A percentile compares a stretch with the other conserved stretches of the same genome.
Conservation (phyloP, 148 eudicot genomes). For the Fagopyrum homotropicum region DNA sequence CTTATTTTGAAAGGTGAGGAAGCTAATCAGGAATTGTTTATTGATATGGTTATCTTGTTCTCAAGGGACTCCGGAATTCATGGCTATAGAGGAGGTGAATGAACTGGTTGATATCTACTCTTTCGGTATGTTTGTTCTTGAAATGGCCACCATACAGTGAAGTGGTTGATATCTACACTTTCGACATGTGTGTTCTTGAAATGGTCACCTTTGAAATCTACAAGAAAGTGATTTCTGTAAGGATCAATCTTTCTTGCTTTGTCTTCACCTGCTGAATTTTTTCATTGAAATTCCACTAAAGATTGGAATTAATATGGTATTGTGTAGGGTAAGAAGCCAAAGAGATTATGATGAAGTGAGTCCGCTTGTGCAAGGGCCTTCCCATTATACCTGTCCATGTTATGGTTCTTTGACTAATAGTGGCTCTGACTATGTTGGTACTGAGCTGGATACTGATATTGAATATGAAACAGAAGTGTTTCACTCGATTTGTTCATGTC, state of each 20-base stretch:
- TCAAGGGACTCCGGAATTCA: constrained; percentile 20
- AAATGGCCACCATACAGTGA: constrained; percentile 21
- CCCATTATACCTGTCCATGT: constrained; percentile 17
- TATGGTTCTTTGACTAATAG: constrained; percentile 25
- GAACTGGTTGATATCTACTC: constrained; percentile 20
- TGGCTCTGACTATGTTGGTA: constrained; percentile 25
- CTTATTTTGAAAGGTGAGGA: not conserved
- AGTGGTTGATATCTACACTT: no score
- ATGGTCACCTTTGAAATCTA: constrained; percentile 7
- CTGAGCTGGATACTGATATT: constrained; percentile 31
- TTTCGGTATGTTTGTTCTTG: constrained; percentile 19
- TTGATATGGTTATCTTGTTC: constrained; percentile 5
- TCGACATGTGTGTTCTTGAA: no score
- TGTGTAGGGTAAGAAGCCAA: constrained; percentile 33
- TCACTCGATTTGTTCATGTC: constrained; percentile 33
- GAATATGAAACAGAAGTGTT: constrained; percentile 22
- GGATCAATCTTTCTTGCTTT: not conserved
- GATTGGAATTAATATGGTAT: not conserved
- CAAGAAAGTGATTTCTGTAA: constrained; percentile 21
- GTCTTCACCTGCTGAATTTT: not conserved
- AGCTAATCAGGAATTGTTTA: not conserved
- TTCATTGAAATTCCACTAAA: not conserved
- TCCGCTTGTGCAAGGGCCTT: constrained; percentile 27
- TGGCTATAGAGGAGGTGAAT: constrained; percentile 21
- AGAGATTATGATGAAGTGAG: constrained; percentile 11